Conservation (phyloP, 148 eudicot species). For the Cornus controversa region DNA sequence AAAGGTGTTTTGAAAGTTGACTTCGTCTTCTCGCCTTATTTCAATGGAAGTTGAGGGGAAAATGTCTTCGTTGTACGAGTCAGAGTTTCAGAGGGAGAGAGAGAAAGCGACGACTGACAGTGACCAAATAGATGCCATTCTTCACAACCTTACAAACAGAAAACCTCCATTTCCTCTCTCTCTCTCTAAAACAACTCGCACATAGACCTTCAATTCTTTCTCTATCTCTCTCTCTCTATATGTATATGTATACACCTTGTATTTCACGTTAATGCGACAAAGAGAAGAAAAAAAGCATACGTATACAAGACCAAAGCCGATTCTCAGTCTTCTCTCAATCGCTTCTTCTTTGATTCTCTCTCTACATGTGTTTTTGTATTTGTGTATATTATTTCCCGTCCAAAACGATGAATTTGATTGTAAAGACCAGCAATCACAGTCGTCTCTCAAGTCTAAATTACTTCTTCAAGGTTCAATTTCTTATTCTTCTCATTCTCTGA, state of each 20-base stretch:
- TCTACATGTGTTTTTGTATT: neutral
- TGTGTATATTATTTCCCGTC: neutral
- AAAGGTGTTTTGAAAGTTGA: conserved; percentile 5
- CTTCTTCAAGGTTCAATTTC: neutral
- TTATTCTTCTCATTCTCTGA: too few relatives aligned
- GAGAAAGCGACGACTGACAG: neutral
- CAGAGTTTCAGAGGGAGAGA: conserved; percentile 4
- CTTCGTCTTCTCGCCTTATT: conserved; percentile 9
- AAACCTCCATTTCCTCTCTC: neutral
- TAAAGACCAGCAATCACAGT: neutral
- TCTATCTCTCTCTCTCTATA: neutral
- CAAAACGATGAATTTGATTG: neutral
- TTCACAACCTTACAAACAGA: conserved; percentile 9
- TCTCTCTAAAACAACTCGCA: neutral
- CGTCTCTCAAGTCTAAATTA: neutral
- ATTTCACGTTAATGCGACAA: conserved; percentile 1
- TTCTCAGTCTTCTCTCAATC: neutral
- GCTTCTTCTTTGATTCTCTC: neutral
- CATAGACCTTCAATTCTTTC: too few relatives aligned
- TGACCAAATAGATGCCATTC: conserved; percentile 3
- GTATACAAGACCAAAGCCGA: neutral
- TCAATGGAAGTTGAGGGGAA: conserved; percentile 1
- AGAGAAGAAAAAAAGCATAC: neutral
- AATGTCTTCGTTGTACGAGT: conserved; percentile 8
- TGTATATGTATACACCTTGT: neutral